Evolutionary conservation across 2,329 filamentous ascomycete species (phyloP).

Genomic region (Paecilomyces sp.): DNA sequence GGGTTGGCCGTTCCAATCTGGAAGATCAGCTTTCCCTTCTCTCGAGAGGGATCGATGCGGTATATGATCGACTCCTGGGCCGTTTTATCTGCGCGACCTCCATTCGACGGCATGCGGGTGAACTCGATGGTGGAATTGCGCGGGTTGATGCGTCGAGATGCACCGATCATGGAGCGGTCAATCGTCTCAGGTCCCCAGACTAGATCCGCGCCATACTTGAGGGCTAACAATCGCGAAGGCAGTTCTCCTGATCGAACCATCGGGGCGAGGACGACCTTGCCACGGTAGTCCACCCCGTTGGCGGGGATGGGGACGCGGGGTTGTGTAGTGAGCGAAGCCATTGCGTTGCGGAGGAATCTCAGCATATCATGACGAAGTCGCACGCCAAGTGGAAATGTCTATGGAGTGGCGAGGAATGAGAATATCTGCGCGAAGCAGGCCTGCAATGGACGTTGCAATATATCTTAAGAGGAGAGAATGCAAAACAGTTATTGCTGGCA

Average conservation of each 20-base stretch:
- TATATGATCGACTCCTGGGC: constrained; percentile 67
- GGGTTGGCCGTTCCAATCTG: constrained; percentile 87
- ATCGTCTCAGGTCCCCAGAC: constrained; percentile 98
- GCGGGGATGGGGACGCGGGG: constrained; percentile 76
- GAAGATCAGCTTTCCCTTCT: constrained; percentile 72
- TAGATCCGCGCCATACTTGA: constrained; percentile 92
- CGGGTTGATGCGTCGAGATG: constrained; percentile 68
- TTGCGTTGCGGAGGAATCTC: constrained; percentile 43
- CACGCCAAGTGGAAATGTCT: background rate
- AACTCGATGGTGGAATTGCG: constrained; percentile 77
- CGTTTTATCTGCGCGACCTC: constrained; percentile 34
- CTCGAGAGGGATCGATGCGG: constrained; percentile 69
- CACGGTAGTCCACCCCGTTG: constrained; percentile 86
- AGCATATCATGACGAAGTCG: constrained; percentile 31
- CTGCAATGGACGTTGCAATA: background rate
- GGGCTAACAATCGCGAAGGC: constrained; percentile 76
- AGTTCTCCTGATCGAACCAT: constrained; percentile 98
- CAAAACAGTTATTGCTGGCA: background rate
- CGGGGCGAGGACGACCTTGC: constrained; percentile 88
- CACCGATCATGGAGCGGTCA: constrained; percentile 85
- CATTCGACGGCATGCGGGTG: constrained; percentile 66
- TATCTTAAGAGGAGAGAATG: background rate
- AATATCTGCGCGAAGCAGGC: background rate
- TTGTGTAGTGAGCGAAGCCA: constrained; percentile 41
- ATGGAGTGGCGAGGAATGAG: constrained; percentile 3